Evolutionary conservation across 1,139 yeast species (phyloP).

Genomic region (Candida frijolesensis): DNA sequence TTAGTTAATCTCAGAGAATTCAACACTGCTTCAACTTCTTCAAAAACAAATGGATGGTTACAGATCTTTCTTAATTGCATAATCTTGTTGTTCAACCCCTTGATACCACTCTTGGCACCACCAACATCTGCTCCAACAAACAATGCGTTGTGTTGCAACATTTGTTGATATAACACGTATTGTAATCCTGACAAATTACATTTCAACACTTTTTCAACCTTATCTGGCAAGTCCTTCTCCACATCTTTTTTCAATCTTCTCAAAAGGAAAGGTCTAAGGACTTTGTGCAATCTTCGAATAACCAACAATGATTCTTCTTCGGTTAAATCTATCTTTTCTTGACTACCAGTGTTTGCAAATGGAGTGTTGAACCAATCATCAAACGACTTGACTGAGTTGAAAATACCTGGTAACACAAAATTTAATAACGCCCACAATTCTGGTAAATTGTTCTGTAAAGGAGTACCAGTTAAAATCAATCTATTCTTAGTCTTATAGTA

Average conservation of each 20-base stretch:
- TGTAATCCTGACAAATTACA: conserved; percentile 93
- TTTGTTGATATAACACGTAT: conserved; percentile 73
- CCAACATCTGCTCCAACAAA: conserved; percentile 45
- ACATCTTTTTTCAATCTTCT: conserved; percentile 97
- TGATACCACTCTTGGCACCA: conserved; percentile 54
- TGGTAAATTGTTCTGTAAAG: conserved; percentile 80
- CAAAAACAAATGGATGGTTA: conserved; percentile 96
- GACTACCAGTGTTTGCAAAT: conserved; percentile 79
- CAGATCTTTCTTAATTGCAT: conserved; percentile 97
- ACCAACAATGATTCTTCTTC: conserved; percentile 95
- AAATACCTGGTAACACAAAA: conserved; percentile 77
- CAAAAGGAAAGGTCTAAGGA: conserved; percentile 87
- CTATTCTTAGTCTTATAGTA: conserved; percentile 74
- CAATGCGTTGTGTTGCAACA: conserved; percentile 70
- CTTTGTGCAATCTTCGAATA: conserved; percentile 94
- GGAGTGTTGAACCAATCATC: conserved; percentile 91
- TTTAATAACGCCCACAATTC: conserved; percentile 84
- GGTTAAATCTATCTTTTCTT: conserved; percentile 74
- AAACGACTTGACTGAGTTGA: conserved; percentile 82
- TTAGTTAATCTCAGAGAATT: conserved; percentile 75
- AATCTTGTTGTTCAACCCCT: conserved; percentile 86
- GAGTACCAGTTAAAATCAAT: conserved; percentile 84
- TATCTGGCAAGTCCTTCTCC: conserved; percentile 93
- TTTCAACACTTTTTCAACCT: conserved; percentile 91
- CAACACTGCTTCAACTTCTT: conserved; percentile 85